phyloP scores from a whole-genome alignment of 1,284 basidiomycete species.

The Albatrellus sp. region DNA sequence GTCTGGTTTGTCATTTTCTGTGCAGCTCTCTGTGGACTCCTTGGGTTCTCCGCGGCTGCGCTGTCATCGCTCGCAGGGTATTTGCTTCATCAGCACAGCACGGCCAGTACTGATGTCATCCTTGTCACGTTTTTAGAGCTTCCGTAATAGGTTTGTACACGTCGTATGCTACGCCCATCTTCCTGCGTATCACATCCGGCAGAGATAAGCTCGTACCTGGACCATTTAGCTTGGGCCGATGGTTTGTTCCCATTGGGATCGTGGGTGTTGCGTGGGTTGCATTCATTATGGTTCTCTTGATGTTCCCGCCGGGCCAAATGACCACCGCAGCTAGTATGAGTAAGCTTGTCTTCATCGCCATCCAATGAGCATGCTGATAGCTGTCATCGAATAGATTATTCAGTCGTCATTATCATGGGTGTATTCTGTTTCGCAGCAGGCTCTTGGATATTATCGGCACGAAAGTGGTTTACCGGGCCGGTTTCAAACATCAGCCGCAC shows the following conservation, averaged over 20 bases:
- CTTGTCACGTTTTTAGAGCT: slow-evolving; percentile 26
- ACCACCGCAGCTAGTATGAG: slow-evolving; percentile 41
- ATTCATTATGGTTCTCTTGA: slow-evolving; percentile 47
- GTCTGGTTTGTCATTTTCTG: slow-evolving; percentile 58
- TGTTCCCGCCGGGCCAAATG: slow-evolving; percentile 42
- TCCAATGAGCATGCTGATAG: slow-evolving; percentile 1
- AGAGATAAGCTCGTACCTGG: slow-evolving; percentile 43
- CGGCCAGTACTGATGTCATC: background rate
- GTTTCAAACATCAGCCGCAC: slow-evolving; percentile 31
- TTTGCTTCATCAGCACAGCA: slow-evolving; percentile 5
- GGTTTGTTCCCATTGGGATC: slow-evolving; percentile 45
- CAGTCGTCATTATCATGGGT: slow-evolving; percentile 49
- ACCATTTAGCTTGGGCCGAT: slow-evolving; percentile 46
- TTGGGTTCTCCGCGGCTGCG: slow-evolving; percentile 55
- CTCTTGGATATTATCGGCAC: slow-evolving; percentile 57
- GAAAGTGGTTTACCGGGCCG: slow-evolving; percentile 61
- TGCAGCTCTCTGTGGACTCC: slow-evolving; percentile 44
- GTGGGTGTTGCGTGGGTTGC: slow-evolving; percentile 54
- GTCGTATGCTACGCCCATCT: slow-evolving; percentile 56
- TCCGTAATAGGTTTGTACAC: slow-evolving; percentile 60
- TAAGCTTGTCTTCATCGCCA: slow-evolving; percentile 18
- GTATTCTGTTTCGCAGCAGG: slow-evolving; percentile 51
- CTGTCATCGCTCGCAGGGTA: slow-evolving; percentile 57
- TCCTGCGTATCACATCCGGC: slow-evolving; percentile 58
- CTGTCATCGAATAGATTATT: slow-evolving; percentile 38